Percentiles rank a stretch among this genome's conserved stretches.
phyloP scores from a whole-genome alignment of 345 rosid species.

The Capsella bursapastoris region DNA sequence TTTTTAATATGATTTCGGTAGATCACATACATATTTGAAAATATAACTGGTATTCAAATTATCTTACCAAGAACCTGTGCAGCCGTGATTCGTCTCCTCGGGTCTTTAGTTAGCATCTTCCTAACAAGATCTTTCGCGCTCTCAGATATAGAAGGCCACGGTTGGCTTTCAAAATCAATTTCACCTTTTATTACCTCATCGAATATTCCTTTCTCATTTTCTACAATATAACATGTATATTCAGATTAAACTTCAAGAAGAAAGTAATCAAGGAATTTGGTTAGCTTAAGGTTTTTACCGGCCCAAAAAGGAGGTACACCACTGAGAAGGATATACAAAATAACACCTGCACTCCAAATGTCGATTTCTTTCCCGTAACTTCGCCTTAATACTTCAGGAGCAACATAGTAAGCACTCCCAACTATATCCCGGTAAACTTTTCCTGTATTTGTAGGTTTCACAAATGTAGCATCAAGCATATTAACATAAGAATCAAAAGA shows the following conservation, averaged over 20 bases:
- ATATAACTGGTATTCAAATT: not conserved
- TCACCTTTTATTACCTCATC: conserved; percentile 74
- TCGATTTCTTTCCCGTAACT: conserved; percentile 94
- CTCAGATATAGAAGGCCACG: conserved; percentile 89
- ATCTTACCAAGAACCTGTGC: conserved; percentile 85
- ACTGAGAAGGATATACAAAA: conserved; percentile 83
- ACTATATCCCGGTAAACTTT: conserved; percentile 73
- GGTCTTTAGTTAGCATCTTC: conserved; percentile 83
- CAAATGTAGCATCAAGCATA: not conserved
- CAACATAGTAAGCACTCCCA: conserved; percentile 95
- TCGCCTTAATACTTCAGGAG: conserved; percentile 86
- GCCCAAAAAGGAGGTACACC: conserved; percentile 99
- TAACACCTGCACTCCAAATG: conserved; percentile 94
- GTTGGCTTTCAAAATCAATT: conserved; percentile 71
- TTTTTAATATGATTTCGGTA: not conserved
- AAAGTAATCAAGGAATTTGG: not conserved
- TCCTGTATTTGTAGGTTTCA: conserved; percentile 52
- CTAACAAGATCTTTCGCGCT: conserved; percentile 89
- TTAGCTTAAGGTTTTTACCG: conserved; percentile 55
- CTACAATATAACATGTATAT: conserved; percentile 47
- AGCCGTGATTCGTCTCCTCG: conserved; percentile 71
- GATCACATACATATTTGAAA: not conserved
- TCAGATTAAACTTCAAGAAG: not conserved
- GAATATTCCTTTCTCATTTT: conserved; percentile 83
- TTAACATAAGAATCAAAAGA: conserved; percentile 4